These are phyloP conservation scores for Cutaneotrichosporon sp. DNA, from an alignment of 1,284 basidiomycete genomes.

Conservation along the genomic window DNA sequence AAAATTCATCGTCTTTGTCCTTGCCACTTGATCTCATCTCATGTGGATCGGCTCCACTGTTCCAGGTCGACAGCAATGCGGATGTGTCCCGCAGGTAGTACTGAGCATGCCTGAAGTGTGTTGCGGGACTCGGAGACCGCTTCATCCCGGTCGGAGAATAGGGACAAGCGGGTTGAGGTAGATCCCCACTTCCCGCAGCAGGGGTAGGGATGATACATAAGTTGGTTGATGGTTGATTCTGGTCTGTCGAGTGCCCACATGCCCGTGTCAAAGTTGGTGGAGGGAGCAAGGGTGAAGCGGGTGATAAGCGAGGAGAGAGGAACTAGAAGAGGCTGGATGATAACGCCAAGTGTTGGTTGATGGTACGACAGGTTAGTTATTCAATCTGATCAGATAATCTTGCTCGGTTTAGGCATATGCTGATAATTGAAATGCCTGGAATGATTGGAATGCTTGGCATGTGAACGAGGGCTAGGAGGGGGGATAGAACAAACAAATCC, in stretches of 20 bases:
- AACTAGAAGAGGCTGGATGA: neutral
- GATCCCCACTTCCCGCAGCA: neutral
- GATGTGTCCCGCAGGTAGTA: neutral
- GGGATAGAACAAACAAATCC: no score
- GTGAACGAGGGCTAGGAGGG: no score
- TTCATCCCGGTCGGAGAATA: neutral
- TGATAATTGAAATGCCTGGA: no score
- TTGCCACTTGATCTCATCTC: neutral
- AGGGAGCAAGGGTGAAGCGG: neutral
- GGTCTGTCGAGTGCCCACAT: no score
- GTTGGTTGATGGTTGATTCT: neutral
- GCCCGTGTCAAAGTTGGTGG: neutral
- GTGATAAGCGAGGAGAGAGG: neutral
- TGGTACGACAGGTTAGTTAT: neutral
- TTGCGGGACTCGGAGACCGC: neutral
- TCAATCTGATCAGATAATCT: neutral
- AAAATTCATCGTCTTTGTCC: no score
- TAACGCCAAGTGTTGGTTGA: neutral
- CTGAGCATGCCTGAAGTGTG: neutral
- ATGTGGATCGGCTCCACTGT: neutral
- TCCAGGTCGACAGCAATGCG: no score
- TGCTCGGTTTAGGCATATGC: no score
- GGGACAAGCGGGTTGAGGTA: neutral
- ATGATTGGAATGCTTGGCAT: no score
- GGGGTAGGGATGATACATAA: neutral